Conservation (phyloP, 805 yeast species). For the Limtongia smithiae region DNA sequence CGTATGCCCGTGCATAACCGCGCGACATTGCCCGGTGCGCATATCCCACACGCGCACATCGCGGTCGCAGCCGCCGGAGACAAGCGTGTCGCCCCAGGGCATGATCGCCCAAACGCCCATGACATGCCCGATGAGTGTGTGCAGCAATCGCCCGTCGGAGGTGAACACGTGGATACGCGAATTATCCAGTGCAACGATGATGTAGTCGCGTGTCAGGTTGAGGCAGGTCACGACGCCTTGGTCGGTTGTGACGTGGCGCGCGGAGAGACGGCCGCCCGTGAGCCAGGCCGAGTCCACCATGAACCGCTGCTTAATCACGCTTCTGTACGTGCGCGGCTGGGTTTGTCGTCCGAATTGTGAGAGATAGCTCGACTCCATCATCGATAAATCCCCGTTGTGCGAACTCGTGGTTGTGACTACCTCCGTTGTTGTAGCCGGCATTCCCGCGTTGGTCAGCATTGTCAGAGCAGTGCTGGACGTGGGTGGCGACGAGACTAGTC, state of each 20-base stretch:
- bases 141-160: constrained; percentile 45
- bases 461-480: constrained; percentile 12
- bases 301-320: constrained; percentile 42
- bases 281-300: constrained; percentile 42
- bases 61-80: constrained; percentile 93
- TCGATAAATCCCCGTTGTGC: constrained; percentile 9
- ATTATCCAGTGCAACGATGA: constrained; percentile 44
- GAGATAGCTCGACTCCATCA: constrained; percentile 36
- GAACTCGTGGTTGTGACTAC: constrained; percentile 1
- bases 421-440: constrained; percentile 15
- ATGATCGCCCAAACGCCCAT: constrained; percentile 98
- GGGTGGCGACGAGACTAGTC: constrained; percentile 19
- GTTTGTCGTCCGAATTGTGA: constrained; percentile 35
- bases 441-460: constrained; percentile 6
- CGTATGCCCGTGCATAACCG: constrained; percentile 84
- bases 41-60: constrained; percentile 96
- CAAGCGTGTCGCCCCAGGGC: constrained; percentile 84
- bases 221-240: constrained; percentile 43
- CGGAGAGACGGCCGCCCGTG: constrained; percentile 42
- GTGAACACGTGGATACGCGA: constrained; percentile 44
- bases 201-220: constrained; percentile 38
- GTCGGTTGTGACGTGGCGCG: constrained; percentile 38
- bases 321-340: constrained; percentile 39
- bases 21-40: constrained; percentile 76
- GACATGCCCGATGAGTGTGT: constrained; percentile 95